Evolutionary conservation across 139 green algal species (phyloP), one percentile per base, ranked within the genome.

Genomic region (Micractinium conductrix): DNA sequence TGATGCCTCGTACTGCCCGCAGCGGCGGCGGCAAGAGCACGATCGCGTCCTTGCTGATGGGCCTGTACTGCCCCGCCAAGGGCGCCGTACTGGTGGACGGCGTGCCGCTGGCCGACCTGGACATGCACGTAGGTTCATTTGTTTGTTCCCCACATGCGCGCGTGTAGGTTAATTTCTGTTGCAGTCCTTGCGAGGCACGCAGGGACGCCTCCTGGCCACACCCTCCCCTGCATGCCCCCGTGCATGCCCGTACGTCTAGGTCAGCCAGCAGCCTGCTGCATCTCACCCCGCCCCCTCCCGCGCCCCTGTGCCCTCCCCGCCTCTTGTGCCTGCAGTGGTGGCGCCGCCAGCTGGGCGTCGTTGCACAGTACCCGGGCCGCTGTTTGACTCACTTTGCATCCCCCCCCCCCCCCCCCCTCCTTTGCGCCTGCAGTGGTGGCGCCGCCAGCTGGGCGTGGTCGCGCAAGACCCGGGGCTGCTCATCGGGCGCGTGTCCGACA

Each of bases 11-110:
- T 33, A 19, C 43, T 38, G 9, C 3, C 33, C 74, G 79, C 69
- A 94, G 85, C 53, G 96, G 96, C 69, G 93, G 90, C 75, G 96
- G 97, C 84, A 99, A 99, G 85, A 94, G 84, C 81, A 98, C 96
- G 10, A 91, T 99, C 26, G 90, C 98, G 9, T 79, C 85, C 63
- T 93, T 99, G 17, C 86, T 99, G 19, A 89, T 98, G 89, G 92
- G 96, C 53, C 98, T 98, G 84, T 99, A 99, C 76, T 92, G 97
- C 84, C 92, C 93, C 2, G 44, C 83, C 40, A 48, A 5, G 30
- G 93, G 90, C 26, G 28, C 45, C 3, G 91, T 98, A 55, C 58
- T 89, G 74, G 83, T 99, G 82, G 96, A 99, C 82, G 95, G 95
- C 4, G 37, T 86, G 4, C 91, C 98, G 80, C 73, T 99, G 43